Evolutionary conservation across 2,329 filamentous ascomycete genomes (phyloP).

Genomic region (Cladophialophora carrionii): DNA sequence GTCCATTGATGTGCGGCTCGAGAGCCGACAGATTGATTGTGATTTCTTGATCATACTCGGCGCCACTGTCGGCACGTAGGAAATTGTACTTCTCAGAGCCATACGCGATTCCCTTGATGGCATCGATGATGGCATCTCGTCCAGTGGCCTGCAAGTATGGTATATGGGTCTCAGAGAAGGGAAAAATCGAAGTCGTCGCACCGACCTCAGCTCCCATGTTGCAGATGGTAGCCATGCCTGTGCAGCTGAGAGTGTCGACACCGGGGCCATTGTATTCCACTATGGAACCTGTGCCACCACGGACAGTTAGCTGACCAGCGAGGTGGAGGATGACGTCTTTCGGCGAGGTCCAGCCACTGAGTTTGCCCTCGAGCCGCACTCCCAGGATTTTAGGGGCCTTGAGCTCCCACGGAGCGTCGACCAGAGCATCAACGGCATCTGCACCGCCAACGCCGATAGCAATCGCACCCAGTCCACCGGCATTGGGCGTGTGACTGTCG

Average conservation of each 20-base stretch:
- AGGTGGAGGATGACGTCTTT: constrained; percentile 95
- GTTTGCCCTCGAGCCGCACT: constrained; percentile 78
- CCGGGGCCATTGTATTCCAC: constrained; percentile 94
- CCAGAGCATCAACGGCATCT: constrained; percentile 93
- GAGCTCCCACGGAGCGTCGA: constrained; percentile 95
- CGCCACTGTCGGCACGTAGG: constrained; percentile 76
- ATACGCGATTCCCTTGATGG: constrained; percentile 65
- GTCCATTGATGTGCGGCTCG: constrained; percentile 96
- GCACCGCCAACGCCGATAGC: constrained; percentile 97
- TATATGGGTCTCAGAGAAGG: constrained; percentile 80
- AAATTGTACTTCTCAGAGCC: constrained; percentile 63
- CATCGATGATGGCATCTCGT: constrained; percentile 69
- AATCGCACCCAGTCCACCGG: constrained; percentile 89
- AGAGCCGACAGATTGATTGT: constrained; percentile 86
- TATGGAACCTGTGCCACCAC: constrained; percentile 90
- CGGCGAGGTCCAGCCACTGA: constrained; percentile 88
- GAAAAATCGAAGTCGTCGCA: constrained; percentile 94
- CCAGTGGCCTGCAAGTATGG: constrained; percentile 87
- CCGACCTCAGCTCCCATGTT: constrained; percentile 89
- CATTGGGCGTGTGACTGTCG: constrained; percentile 96
- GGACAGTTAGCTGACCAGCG: constrained; percentile 85
- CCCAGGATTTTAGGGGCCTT: constrained; percentile 91
- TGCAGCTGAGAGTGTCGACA: constrained; percentile 84
- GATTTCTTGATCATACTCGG: constrained; percentile 87
- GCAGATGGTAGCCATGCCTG: constrained; percentile 87